Base-by-base conservation (phyloP, 2,329 filamentous ascomycete genomes). In the Colletotrichum tanaceti region DNA sequence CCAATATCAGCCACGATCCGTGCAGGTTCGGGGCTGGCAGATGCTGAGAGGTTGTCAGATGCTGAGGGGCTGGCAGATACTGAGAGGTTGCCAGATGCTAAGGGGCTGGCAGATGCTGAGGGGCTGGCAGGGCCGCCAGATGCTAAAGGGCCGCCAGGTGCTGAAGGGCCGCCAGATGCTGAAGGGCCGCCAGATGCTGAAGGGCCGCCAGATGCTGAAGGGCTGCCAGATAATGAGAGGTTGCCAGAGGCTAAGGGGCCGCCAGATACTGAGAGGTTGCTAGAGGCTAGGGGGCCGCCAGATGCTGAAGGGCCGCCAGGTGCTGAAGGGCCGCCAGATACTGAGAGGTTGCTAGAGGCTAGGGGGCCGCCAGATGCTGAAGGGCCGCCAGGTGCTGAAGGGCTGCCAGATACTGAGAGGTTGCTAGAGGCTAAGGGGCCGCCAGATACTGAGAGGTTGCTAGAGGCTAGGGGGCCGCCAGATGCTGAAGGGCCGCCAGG, bases 1-100 rank as follows among this genome's bases (percentile, higher is more conserved):
- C 73, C n/a, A 16, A 65, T 68, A 18, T 77, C 73, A 63, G 74
- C 78, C 7, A 73, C 71, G 20, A 77, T 71, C 3, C 70, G 70
- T 1, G 68, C 24, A 24, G 46, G 47, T 38, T 70, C 53, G 0
- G 66, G 24, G 32, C 66, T 70, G 5, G 35, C n/a, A 0, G 60
- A 18, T 3, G 38, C 11, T 18, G 52, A 11, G n/a, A n/a, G n/a
- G n/a, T n/a, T n/a, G n/a, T n/a, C n/a, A n/a, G n/a, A n/a, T n/a
- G n/a, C n/a, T n/a, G n/a, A n/a, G n/a, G 66, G 24, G 32, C 66
- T 70, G 5, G 35, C n/a, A 0, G 60, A 18, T 3, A 38, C 11
- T 18, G 52, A 11, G n/a, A n/a, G 24, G 32, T 61, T 70, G 5
- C 41, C n/a, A 0, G 60, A 18, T 3, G 38, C 11, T 18, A 46